These are phyloP conservation scores for Carpinus viminea DNA, from an alignment of 306 rosid species.

Conservation along the genomic window DNA sequence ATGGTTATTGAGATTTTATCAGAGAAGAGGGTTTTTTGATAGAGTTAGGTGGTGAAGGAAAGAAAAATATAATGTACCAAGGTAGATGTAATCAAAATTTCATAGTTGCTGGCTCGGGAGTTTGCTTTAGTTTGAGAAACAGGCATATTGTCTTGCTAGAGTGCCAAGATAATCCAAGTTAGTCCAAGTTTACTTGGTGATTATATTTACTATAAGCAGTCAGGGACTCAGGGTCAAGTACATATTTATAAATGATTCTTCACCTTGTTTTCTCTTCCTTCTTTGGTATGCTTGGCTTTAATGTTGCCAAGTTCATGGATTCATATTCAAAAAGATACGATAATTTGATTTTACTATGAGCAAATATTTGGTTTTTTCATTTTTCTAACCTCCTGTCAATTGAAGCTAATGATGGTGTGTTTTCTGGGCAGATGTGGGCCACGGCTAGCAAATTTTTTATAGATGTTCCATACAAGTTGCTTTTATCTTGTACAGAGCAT, in stretches of 20 bases:
- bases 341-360: constrained; percentile 15
- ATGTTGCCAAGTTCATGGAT: not conserved
- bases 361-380: not conserved
- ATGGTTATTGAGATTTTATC: not conserved
- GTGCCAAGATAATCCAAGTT: not conserved
- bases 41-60: constrained; percentile 1
- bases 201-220: constrained; percentile 5
- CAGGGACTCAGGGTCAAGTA: not conserved
- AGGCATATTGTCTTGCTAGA: not conserved
- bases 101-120: not conserved
- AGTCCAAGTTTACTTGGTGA: constrained; percentile 3
- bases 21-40: constrained; percentile 7
- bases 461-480: constrained; percentile 52
- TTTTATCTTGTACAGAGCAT: constrained; percentile 54
- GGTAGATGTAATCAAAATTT: not conserved
- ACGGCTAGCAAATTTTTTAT: constrained; percentile 35
- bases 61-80: not conserved
- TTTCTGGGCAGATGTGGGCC: constrained; percentile 66
- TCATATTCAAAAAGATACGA: constrained; percentile 5
- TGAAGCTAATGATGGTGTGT: constrained; percentile 26
- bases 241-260: not conserved
- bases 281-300: constrained; percentile 1
- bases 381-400: not conserved
- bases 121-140: not conserved
- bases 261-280: not conserved